Evolutionary conservation across 176 grass and related monocot species (phyloP), one percentile per base, ranked within the genome.

Genomic region (Triticum turgidum): DNA sequence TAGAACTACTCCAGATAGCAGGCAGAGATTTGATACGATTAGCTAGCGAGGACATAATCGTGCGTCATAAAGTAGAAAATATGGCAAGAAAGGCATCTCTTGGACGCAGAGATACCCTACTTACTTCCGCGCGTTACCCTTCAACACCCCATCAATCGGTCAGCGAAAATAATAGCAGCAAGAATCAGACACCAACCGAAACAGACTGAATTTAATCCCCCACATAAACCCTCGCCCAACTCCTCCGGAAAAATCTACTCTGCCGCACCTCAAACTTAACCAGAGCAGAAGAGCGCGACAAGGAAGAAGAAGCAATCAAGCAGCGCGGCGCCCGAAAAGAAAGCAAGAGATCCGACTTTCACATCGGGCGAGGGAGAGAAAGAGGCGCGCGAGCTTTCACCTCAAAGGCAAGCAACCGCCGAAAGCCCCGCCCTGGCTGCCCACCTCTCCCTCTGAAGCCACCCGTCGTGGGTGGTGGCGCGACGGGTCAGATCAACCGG

Each of bases 401-500:
- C 64, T 80, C 33, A 33, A 76, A 78, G 82, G 82, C 24, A 83
- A 79, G 66, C 63, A 88, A 11, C 82, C 70, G 80, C 86, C 32
- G 52, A 82, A 88, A 85, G 70, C 77, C 70, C 82, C 63, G 27
- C 11, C 17, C 51, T 52, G 45, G 12, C 42, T 44, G 52, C 52
- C 52, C 59, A 61, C 59, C 59, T 74, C 8, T 44, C 85, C 81
- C 81, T 69, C 17, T 37, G 37, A 67, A 15, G 67, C 74, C 42
- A 74, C 80, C 81, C 38, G 61, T 59, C 7, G 59, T 44, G 42
- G 14, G 22, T 9, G 14, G 22, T 9, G 3, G 75, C 37, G 33
- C 56, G 2, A 11, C 41, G 69, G 38, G 82, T 91, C 86, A 88
- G 86, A 91, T 85, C 63, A 85, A 82, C 82, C 56, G 51, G 33